Evolutionary conservation across 345 rosid genomes (phyloP), one percentile per base, ranked within the genome.

Genomic region (Eucalyptus microcorys): DNA sequence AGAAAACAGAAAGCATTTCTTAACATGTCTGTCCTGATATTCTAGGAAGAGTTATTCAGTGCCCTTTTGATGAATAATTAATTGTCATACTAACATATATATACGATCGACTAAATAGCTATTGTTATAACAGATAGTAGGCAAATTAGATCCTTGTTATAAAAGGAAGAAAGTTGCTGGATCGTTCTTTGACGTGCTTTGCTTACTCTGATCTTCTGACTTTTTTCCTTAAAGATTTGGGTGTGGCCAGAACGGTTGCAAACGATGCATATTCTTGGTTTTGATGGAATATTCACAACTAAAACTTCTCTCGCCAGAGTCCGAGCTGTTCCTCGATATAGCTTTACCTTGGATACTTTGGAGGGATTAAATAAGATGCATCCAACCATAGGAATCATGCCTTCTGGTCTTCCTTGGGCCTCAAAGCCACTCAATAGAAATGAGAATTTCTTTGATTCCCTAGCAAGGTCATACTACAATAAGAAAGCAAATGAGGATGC

Each of bases 241-340:
- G 98, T 96, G 89, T 96, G 98, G 98, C 99, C 96, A 27, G 98
- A 97, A 90, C 95, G 98, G 86, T 94, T 97, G 86, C 96, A 94
- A 80, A 95, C 95, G 48, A 94, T 97, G 96, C 97, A 97, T 92
- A 94, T 95, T 76, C 96, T 96, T 48, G 97, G 97, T 8, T 93
- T 89, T 91, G 88, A 94, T 57, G 95, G 93, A 89, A 89, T 87
- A 53, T 96, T 97, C 94, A 95, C 98, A 12, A 95, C 98, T 26
- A 94, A 94, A 87, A 96, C 98, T 86, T 87, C 95, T 76, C 89
- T 91, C 76, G 93, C 97, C n/a, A 92, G 98, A 92, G 97, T 97
- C 34, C 94, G 98, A 17, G 98, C 98, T 79, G 95, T 96, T 87
- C 99, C 98, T 87, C 95, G 96, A 50, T 94, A 93, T 87, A 97